Conservation (phyloP, 768 basidiomycete species). For the Leccinum uliginosum region DNA sequence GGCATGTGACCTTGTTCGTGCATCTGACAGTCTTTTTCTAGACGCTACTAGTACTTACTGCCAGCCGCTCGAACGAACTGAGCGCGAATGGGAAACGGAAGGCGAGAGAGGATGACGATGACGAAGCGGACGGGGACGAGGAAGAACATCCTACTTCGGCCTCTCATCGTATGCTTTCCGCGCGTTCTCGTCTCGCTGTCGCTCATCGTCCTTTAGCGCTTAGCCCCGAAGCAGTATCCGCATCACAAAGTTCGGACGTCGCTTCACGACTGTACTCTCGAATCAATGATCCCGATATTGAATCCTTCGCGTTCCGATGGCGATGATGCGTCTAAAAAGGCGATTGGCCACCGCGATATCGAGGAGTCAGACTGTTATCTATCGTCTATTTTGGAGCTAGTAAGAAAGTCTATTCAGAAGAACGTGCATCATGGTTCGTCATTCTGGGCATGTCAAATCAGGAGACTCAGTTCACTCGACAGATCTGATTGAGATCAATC, state of each 20-base stretch:
- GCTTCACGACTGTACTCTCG: constrained; percentile 80
- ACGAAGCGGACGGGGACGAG: constrained; percentile 27
- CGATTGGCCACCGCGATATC: constrained; percentile 46
- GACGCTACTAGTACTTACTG: constrained; percentile 64
- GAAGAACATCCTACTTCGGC: constrained; percentile 24
- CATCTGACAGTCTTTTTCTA: constrained; percentile 18
- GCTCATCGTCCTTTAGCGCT: constrained; percentile 8
- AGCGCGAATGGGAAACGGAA: constrained; percentile 23
- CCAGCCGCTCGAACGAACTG: constrained; percentile 39
- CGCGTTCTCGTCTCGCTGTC: neutral
- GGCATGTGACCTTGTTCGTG: neutral
- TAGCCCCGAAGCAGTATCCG: constrained; percentile 55
- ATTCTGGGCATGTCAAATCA: neutral
- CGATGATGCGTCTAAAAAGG: constrained; percentile 14
- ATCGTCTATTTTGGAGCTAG: constrained; percentile 69
- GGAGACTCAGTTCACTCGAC: constrained; percentile 1
- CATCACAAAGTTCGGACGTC: constrained; percentile 94
- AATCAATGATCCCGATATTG: constrained; percentile 84
- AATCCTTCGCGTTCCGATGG: constrained; percentile 46
- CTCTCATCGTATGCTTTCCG: constrained; percentile 22
- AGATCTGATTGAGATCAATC: constrained; percentile 82
- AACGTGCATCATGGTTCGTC: constrained; percentile 66
- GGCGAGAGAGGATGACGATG: constrained; percentile 37
- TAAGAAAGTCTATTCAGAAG: constrained; percentile 52
- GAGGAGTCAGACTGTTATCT: constrained; percentile 73